A percentile compares a stretch with the other conserved stretches of the same genome.
Conservation (phyloP, 2,329 filamentous ascomycete genomes). For the Epicoccum sorghinum region DNA sequence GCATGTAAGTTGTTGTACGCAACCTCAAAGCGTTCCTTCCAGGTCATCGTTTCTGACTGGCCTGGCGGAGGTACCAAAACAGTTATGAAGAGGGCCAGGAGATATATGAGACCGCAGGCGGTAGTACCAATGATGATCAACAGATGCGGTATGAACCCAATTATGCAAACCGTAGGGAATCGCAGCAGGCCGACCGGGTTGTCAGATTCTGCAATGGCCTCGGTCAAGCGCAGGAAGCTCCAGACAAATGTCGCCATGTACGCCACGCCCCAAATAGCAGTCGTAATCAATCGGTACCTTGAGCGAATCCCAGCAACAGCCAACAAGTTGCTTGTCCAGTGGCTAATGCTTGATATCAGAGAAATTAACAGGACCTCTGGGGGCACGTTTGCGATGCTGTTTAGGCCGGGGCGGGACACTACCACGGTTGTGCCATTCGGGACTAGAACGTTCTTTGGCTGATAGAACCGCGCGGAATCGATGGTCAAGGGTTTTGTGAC, state of each 20-base stretch:
- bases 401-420: conserved; percentile 64
- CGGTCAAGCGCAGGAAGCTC: conserved; percentile 64
- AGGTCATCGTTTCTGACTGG: conserved; percentile 51
- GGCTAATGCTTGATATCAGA: conserved; percentile 86
- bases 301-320: conserved; percentile 82
- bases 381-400: conserved; percentile 83
- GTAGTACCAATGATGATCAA: conserved; percentile 80
- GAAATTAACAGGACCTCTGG: conserved; percentile 87
- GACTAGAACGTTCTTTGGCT: conserved; percentile 44
- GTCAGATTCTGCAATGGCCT: conserved; percentile 46
- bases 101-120: conserved; percentile 78
- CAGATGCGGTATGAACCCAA: conserved; percentile 94
- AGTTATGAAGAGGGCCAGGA: conserved; percentile 75
- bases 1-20: conserved; percentile 93
- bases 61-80: conserved; percentile 68
- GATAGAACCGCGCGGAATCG: conserved; percentile 62
- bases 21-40: conserved; percentile 66
- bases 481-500: conserved; percentile 80
- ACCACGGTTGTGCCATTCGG: conserved; percentile 53
- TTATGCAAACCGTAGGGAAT: conserved; percentile 92
- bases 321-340: conserved; percentile 81
- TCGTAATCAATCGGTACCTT: conserved; percentile 81
- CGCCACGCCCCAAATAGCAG: conserved; percentile 85
- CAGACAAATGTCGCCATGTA: conserved; percentile 87
- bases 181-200: conserved; percentile 72